A percentile compares a stretch with the other conserved stretches of the same genome.
These are phyloP conservation scores for Vitrella brassicaformis DNA, from an alignment of 73 alveolate genomes.

Conservation along the genomic window DNA sequence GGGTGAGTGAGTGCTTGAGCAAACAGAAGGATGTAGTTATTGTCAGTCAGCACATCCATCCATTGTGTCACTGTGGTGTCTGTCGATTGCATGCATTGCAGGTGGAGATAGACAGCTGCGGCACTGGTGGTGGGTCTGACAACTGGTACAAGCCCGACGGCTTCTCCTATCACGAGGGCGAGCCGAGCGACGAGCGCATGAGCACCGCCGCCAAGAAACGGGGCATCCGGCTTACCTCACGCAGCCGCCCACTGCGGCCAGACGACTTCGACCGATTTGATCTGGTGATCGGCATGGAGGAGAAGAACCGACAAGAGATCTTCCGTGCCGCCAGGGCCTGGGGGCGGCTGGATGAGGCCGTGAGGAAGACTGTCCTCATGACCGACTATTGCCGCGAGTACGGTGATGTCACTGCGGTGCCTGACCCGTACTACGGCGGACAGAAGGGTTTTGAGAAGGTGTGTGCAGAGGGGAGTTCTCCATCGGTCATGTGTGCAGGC, in stretches of 20 bases:
- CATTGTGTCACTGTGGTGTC: too few relatives aligned
- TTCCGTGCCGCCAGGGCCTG: background rate
- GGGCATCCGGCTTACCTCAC: background rate
- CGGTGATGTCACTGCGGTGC: too few relatives aligned
- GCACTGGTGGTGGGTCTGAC: background rate
- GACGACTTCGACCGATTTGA: background rate
- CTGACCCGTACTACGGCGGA: background rate
- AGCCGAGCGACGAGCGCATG: background rate
- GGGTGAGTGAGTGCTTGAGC: too few relatives aligned
- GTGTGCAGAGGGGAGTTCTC: too few relatives aligned
- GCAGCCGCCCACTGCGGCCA: background rate
- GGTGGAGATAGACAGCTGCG: slow-evolving; percentile 25
- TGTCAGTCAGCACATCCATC: too few relatives aligned
- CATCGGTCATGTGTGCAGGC: too few relatives aligned
- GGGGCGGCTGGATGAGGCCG: background rate
- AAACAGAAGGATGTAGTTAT: too few relatives aligned
- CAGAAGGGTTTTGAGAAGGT: background rate
- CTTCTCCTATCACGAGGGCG: background rate
- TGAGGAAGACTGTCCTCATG: background rate
- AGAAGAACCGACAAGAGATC: background rate
- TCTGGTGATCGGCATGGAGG: background rate
- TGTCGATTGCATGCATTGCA: too few relatives aligned
- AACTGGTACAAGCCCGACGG: background rate
- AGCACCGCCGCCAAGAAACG: background rate
- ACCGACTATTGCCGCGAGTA: background rate